Percentiles rank a stretch among this genome's conserved stretches.
phyloP scores from a whole-genome alignment of 2,329 filamentous ascomycete species.

The Stachybotrys chartarum region DNA sequence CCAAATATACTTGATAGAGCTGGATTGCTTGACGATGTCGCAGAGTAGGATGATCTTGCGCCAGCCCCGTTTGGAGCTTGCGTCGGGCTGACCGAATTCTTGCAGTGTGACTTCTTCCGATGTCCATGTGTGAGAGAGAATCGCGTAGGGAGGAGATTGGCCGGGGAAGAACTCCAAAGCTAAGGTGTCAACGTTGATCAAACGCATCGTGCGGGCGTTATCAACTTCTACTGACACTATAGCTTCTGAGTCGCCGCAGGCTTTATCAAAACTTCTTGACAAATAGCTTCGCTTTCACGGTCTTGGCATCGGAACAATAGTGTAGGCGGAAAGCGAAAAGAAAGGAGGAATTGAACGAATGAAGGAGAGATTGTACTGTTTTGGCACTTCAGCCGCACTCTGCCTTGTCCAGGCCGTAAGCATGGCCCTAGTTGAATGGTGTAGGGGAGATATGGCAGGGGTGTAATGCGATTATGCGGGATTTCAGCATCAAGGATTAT shows the following conservation, averaged over 20 bases:
- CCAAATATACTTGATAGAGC: background rate
- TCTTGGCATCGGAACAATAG: too few species aligned
- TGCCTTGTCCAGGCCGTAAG: background rate
- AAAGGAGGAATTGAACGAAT: background rate
- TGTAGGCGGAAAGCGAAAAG: too few species aligned
- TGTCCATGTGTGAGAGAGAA: background rate
- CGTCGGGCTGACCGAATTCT: background rate
- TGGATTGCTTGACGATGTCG: background rate
- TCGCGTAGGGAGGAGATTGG: background rate
- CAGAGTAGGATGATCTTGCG: background rate
- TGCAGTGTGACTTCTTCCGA: background rate
- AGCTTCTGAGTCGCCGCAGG: too few species aligned
- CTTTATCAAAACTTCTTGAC: too few species aligned
- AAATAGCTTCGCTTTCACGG: too few species aligned
- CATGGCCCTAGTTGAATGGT: background rate
- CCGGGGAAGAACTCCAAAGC: background rate
- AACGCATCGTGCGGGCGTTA: background rate
- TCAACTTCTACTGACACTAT: too few species aligned
- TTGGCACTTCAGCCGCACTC: background rate
- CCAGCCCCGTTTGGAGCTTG: background rate
- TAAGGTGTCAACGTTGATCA: background rate
- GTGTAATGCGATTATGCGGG: background rate
- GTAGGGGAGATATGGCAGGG: background rate
- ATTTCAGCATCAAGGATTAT: background rate
- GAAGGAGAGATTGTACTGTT: background rate